Evolutionary conservation across 2,329 filamentous ascomycete genomes (phyloP), one percentile per base, ranked within the genome.

Genomic region (Rutstroemia sp.): DNA sequence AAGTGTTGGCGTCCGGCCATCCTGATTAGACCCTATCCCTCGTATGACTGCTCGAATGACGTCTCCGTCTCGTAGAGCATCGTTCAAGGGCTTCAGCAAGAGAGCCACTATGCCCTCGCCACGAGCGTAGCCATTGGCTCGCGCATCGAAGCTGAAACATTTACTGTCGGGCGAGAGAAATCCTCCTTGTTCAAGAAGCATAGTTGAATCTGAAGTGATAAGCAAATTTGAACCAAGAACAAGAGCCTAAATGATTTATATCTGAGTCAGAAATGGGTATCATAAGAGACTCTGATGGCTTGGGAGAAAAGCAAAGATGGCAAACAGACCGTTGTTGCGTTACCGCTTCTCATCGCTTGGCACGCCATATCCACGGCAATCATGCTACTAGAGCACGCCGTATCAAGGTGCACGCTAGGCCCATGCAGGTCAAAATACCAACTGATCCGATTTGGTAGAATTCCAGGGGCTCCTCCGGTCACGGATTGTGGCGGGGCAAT

Each of bases 61-160:
- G 64, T 87, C 81, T 21, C 80, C 79, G 61, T 82, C 78, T 14
- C 71, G 70, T 5, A 86, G 60, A 1, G 83, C 84, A 65, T 82
- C 77, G 7, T 73, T 70, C 0, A 86, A 69, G 1, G 75, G 75
- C 68, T 86, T 86, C 44, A 87, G 64, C 4, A 85, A 63, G 1
- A 87, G 67, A 16, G 79, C 73, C 0, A 75, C 79, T 23, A 80
- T 72, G 0, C 82, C 84, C 62, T 87, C 84, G 1, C 81, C 83
- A 40, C 82, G 73, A 0, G 77, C 81, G 62, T 87, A 87, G 1
- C 84, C 84, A 58, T 82, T 78, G 23, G 81, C 84, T 1, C 75
- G 72, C 17, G 73, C 64, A 60, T 86, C 82, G 60, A 82, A 84
- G 3, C 72, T 69, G 52, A 77, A 77, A 59, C 76, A 79, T 9